These are phyloP conservation scores for Corinectria fuckeliana DNA, from an alignment of 2,329 filamentous ascomycete genomes.

Conservation along the genomic window DNA sequence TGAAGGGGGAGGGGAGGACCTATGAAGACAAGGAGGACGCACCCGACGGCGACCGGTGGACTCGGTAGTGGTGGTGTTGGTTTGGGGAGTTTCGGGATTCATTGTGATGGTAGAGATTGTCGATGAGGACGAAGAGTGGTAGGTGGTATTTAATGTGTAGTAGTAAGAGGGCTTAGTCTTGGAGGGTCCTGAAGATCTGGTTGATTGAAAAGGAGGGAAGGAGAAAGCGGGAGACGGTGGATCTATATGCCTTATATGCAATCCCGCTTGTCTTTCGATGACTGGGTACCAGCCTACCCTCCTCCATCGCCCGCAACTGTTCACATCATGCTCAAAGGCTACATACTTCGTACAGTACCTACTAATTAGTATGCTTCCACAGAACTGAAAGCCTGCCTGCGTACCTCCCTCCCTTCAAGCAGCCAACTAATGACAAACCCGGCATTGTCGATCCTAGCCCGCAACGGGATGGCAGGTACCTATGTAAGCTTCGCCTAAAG, in stretches of 20 bases:
- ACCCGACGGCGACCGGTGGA: constrained; percentile 41
- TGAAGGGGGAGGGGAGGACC: background rate
- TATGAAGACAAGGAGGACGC: background rate
- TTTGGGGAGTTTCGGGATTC: constrained; percentile 39
- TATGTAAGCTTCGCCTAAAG: background rate
- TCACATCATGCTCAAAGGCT: background rate
- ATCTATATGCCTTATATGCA: background rate
- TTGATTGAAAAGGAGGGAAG: background rate
- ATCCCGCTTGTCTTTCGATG: background rate
- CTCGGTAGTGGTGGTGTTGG: constrained; percentile 21
- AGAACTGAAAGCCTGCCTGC: no score
- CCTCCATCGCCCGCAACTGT: background rate
- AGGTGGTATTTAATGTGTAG: background rate
- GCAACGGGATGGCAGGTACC: background rate
- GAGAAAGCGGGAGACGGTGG: background rate
- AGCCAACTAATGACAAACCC: background rate
- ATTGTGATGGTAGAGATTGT: constrained; percentile 30
- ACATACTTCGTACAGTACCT: no score
- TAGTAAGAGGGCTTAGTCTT: background rate
- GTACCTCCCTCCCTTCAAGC: background rate
- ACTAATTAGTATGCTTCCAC: no score
- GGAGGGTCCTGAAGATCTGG: background rate
- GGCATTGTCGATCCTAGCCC: background rate
- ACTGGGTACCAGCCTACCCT: background rate
- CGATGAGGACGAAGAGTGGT: background rate